phyloP scores from a whole-genome alignment of 2,329 filamentous ascomycete species.

The Diaporthe ilicicola region DNA sequence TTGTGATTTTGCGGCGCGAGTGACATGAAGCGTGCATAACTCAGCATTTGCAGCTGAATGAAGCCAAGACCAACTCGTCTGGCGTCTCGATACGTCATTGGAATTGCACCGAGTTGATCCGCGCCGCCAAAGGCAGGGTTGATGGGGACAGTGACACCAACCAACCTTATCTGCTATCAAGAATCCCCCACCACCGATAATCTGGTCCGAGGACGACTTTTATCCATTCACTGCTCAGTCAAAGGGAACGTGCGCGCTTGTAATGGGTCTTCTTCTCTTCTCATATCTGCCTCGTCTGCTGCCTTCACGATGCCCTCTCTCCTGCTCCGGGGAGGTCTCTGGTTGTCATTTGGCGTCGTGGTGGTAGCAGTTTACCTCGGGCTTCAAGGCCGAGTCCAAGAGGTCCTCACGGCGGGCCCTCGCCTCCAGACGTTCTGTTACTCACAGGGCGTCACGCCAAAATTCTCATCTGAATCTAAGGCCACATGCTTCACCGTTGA shows the following conservation, averaged over 20 bases:
- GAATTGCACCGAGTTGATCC: neutral
- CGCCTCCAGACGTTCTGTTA: constrained; percentile 50
- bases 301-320: constrained; percentile 14
- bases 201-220: neutral
- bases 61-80: neutral
- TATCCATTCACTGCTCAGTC: neutral
- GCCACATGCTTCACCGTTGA: constrained; percentile 65
- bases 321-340: constrained; percentile 23
- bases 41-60: neutral
- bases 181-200: neutral
- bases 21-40: neutral
- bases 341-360: constrained; percentile 26
- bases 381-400: constrained; percentile 29
- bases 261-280: neutral
- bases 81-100: neutral
- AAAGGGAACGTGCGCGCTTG: neutral
- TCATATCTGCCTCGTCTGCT: neutral
- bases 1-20: neutral
- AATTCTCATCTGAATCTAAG: constrained; percentile 45
- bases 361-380: constrained; percentile 29
- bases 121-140: neutral
- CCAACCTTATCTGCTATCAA: constrained; percentile 23
- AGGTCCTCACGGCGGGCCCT: constrained; percentile 6
- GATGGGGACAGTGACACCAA: neutral
- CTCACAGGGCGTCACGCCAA: constrained; percentile 51